phyloP scores from a whole-genome alignment of 2,329 filamentous ascomycete genomes.

The Penicillium expansum region DNA sequence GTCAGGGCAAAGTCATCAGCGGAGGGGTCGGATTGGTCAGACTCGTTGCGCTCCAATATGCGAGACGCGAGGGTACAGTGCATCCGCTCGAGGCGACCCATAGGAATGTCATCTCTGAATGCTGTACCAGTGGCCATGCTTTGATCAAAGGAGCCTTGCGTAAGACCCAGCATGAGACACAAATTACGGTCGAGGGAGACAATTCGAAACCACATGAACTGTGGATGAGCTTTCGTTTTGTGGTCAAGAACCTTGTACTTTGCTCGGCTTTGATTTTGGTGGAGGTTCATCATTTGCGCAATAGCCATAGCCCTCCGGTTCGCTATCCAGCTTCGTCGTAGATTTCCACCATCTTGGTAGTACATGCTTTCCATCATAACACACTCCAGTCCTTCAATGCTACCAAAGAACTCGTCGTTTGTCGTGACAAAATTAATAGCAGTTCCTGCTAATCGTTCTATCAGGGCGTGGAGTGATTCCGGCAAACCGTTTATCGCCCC shows the following conservation, averaged over 20 bases:
- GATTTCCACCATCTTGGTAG: conserved; percentile 40
- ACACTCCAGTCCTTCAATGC: conserved; percentile 44
- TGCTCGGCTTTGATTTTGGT: conserved; percentile 30
- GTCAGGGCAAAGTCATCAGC: conserved; percentile 42
- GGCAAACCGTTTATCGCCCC: conserved; percentile 19
- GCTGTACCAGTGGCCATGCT: conserved; percentile 34
- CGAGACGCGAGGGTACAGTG: conserved; percentile 46
- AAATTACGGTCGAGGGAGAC: conserved; percentile 40
- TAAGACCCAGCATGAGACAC: conserved; percentile 43
- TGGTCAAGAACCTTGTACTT: conserved; percentile 7
- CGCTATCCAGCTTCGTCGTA: conserved; percentile 41
- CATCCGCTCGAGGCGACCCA: conserved; percentile 49
- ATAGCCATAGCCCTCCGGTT: conserved; percentile 40
- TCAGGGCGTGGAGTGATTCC: conserved; percentile 23
- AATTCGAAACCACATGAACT: conserved; percentile 42
- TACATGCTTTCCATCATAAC: conserved; percentile 44
- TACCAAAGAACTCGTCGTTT: conserved; percentile 39
- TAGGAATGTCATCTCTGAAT: conserved; percentile 45
- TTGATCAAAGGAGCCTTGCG: conserved; percentile 30
- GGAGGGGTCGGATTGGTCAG: too few species aligned
- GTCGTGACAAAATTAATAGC: conserved; percentile 35
- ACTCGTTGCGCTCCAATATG: conserved; percentile 34
- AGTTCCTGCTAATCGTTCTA: conserved; percentile 29
- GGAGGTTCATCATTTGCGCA: conserved; percentile 46
- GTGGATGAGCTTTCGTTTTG: conserved; percentile 11